A percentile compares a stretch with the other conserved stretches of the same genome.
Evolutionary conservation across 768 basidiomycete species (phyloP).

Genomic region (Hortiboletus flavorubellus): DNA sequence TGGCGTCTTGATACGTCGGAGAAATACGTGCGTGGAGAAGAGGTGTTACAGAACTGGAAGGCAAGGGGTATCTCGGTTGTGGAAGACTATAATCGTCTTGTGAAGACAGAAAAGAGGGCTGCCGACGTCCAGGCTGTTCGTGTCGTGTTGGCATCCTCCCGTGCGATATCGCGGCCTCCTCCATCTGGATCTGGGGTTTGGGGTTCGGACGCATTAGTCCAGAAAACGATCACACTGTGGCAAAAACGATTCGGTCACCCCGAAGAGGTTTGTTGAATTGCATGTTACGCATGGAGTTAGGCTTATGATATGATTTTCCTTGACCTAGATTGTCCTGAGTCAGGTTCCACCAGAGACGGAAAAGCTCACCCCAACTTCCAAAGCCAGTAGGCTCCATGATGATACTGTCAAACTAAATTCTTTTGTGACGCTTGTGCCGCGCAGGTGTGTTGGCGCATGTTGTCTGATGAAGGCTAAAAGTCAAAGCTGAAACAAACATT

Average conservation of each 20-base stretch:
- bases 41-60: conserved; percentile 77
- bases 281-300: background rate
- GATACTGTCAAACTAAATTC: conserved; percentile 68
- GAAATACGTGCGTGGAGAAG: conserved; percentile 94
- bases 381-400: conserved; percentile 35
- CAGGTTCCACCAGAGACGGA: conserved; percentile 66
- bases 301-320: conserved; percentile 15
- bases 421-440: conserved; percentile 67
- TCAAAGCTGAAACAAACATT: conserved; percentile 2
- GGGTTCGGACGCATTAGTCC: conserved; percentile 63
- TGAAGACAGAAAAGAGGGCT: conserved; percentile 65
- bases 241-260: conserved; percentile 74
- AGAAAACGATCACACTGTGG: conserved; percentile 76
- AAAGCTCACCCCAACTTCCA: conserved; percentile 15
- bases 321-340: conserved; percentile 68
- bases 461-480: background rate
- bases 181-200: conserved; percentile 54
- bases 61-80: conserved; percentile 86
- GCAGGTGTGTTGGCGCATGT: conserved; percentile 48
- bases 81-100: conserved; percentile 77
- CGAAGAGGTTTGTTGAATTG: conserved; percentile 56
- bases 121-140: conserved; percentile 91
- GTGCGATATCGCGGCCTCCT: conserved; percentile 41
- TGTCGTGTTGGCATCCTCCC: conserved; percentile 61
- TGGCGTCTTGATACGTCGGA: conserved; percentile 95